Base-by-base conservation (phyloP, 352 stramenopile genomes). In the Phytophthora ramorum region DNA sequence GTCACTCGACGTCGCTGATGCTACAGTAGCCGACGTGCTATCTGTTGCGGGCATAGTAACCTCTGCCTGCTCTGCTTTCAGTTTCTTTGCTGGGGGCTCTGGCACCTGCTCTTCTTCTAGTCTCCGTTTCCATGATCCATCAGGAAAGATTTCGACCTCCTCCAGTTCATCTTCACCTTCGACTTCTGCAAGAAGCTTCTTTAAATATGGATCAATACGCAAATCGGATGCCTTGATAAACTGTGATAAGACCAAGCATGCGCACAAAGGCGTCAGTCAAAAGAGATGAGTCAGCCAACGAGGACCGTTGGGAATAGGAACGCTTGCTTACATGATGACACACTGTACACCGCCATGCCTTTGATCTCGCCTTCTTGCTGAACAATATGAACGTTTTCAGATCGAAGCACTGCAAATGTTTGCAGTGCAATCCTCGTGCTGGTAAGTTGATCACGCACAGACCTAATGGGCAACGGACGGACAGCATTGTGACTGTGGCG, bases 331-430 rank as follows among this genome's bases (percentile, higher is more conserved):
- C 87, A 78, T 91, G 83, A 77, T 98, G 87, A 64, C 95, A 98
- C 26, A 92, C 76, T 56, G 78, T 90, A 83, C 95, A 98, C 53
- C 88, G 85, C 83, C 93, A 98, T 45, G 92, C 79, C 37, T 89
- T 85, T 17, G 92, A 97, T 44, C 81, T 79, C 17, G 92, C 86
- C 61, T 85, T 91, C 62, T 95, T 85, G 81, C 96, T 98, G 50
- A 96, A 94, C 37, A 89, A 69, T 19, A 99, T 70, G 67, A 98
- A 99, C 3, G 90, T 98, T 61, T 67, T 81, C 26, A 99, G 72
- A 72, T 99, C 96, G 73, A 99, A 98, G 70, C 96, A 99, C 83
- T 98, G 95, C 52, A 98, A 78, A 66, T 99, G 96, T 54, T 92
- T 96, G 69, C 96, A 99, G 66, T 96, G 61, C 32, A 89, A 69